Conservation (phyloP, 108 stramenopile species). For the Cyclotella kingstonii region DNA sequence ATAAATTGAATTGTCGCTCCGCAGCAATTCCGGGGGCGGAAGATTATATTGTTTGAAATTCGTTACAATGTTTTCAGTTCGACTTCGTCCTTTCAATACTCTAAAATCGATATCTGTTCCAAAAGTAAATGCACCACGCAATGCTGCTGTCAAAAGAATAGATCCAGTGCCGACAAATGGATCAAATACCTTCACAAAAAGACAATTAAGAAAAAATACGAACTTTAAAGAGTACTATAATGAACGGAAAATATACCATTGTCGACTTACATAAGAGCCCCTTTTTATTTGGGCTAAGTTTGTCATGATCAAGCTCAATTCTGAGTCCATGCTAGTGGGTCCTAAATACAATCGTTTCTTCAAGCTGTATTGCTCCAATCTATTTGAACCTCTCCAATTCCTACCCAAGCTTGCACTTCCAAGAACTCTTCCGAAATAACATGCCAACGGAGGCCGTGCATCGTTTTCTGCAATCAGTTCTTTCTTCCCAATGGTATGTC, state of each 20-base stretch:
- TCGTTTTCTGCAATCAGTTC: conserved; percentile 60
- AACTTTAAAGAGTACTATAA: background rate
- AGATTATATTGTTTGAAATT: conserved; percentile 91
- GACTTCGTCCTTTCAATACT: conserved; percentile 81
- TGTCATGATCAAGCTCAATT: conserved; percentile 94
- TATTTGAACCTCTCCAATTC: conserved; percentile 49
- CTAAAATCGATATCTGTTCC: conserved; percentile 96
- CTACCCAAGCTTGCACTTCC: conserved; percentile 49
- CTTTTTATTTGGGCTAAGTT: conserved; percentile 71
- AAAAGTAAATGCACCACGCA: conserved; percentile 84
- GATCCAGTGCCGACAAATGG: conserved; percentile 98
- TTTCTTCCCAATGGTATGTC: conserved; percentile 33
- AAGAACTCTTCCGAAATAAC: conserved; percentile 79
- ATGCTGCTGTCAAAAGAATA: conserved; percentile 86
- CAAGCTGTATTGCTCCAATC: conserved; percentile 78
- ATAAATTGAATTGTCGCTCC: conserved; percentile 89
- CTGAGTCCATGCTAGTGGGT: conserved; percentile 97
- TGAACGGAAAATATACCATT: background rate
- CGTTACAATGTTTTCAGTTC: conserved; percentile 58
- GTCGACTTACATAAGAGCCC: conserved; percentile 51
- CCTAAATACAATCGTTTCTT: conserved; percentile 93
- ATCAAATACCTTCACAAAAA: conserved; percentile 57
- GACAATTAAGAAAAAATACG: background rate
- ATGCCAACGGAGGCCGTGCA: conserved; percentile 61
- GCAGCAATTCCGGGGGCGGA: conserved; percentile 88